These are phyloP conservation scores for Fusarium neocosmosporiellum DNA, from an alignment of 2,329 filamentous ascomycete genomes.

Conservation along the genomic window DNA sequence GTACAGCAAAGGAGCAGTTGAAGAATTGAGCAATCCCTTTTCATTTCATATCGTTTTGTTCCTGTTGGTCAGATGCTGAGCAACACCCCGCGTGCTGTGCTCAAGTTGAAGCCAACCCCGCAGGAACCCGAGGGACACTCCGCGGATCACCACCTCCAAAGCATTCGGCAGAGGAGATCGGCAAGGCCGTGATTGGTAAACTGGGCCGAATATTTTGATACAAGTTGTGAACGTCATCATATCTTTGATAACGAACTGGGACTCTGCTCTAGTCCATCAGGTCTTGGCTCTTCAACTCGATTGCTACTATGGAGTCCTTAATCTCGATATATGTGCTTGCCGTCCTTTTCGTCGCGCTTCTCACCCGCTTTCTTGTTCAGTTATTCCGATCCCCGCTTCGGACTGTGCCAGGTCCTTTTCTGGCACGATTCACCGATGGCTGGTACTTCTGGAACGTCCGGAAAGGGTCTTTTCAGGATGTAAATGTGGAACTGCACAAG, in stretches of 20 bases:
- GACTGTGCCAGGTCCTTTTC: constrained; percentile 41
- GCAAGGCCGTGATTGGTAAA: background rate
- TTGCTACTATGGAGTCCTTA: background rate
- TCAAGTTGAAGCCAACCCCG: background rate
- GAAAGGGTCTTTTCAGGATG: constrained; percentile 42
- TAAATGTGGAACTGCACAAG: constrained; percentile 45
- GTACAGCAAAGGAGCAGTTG: background rate
- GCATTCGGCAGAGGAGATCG: background rate
- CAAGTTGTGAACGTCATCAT: background rate
- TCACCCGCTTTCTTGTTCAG: background rate
- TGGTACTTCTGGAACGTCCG: constrained; percentile 45
- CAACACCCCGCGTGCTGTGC: background rate
- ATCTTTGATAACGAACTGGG: background rate
- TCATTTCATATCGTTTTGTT: background rate
- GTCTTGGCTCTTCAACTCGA: background rate
- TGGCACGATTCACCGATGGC: constrained; percentile 42
- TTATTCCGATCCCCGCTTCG: constrained; percentile 36
- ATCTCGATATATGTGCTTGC: background rate
- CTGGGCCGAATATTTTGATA: background rate
- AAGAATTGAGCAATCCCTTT: background rate
- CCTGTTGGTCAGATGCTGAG: background rate
- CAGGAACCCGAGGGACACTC: background rate
- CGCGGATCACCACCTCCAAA: background rate
- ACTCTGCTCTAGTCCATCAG: background rate
- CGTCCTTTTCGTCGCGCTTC: background rate